phyloP scores from a whole-genome alignment of 305 asterid genomes.

The Striga hermonthica region DNA sequence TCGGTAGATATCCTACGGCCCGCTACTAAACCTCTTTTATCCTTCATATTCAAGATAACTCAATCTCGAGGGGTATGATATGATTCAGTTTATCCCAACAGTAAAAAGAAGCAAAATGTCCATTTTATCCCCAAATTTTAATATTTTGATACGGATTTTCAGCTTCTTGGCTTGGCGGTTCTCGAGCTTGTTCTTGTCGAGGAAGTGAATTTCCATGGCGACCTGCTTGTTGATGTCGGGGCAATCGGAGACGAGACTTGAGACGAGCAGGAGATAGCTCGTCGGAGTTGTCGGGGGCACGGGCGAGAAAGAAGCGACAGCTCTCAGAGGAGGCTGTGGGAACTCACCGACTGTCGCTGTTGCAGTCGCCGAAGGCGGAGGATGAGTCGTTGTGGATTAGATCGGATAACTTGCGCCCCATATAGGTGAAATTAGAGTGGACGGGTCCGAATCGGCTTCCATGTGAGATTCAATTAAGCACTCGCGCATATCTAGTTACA shows the following conservation, averaged over 20 bases:
- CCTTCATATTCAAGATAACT: too few species aligned
- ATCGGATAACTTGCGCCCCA: constrained; percentile 61
- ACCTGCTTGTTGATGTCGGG: constrained; percentile 72
- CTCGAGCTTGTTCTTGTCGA: constrained; percentile 77
- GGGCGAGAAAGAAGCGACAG: constrained; percentile 64
- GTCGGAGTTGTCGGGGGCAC: constrained; percentile 66
- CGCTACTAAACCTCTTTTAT: too few species aligned
- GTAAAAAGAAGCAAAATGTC: too few species aligned
- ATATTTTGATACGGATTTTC: too few species aligned
- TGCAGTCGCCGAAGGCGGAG: constrained; percentile 91
- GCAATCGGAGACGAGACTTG: constrained; percentile 52
- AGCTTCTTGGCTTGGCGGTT: too few species aligned
- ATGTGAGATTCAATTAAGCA: constrained; percentile 24
- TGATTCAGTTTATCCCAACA: too few species aligned
- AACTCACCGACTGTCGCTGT: constrained; percentile 94
- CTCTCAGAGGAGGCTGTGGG: constrained; percentile 60
- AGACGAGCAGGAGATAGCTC: constrained; percentile 67
- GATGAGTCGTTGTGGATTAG: constrained; percentile 50
- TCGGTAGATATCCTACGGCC: too few species aligned
- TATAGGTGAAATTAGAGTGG: constrained; percentile 48
- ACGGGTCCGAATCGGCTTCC: constrained; percentile 54
- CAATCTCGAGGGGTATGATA: too few species aligned
- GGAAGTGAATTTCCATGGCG: constrained; percentile 72
- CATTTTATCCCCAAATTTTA: too few species aligned
- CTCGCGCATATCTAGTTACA: too few species aligned